phyloP scores from a whole-genome alignment of 441 rosid genomes.

The Populus trichocarpa region DNA sequence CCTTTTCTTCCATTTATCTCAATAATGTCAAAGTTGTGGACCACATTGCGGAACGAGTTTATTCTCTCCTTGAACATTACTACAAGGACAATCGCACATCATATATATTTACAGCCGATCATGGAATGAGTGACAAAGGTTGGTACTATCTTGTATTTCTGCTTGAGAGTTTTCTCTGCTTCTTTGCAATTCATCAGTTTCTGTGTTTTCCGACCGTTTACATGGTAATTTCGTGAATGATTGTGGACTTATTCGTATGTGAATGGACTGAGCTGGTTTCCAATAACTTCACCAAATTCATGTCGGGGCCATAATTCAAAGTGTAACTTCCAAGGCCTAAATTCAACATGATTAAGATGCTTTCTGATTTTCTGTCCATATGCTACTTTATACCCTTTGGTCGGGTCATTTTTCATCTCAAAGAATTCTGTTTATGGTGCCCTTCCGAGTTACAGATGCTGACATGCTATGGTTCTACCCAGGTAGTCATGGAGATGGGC shows the following conservation, averaged over 20 bases:
- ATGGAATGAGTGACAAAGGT: conserved; percentile 99
- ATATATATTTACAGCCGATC: conserved; percentile 92
- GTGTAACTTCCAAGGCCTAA: background rate
- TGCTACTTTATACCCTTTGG: background rate
- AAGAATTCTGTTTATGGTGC: conserved; percentile 1
- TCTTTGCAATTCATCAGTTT: conserved; percentile 3
- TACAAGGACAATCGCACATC: conserved; percentile 87
- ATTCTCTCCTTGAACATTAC: conserved; percentile 77
- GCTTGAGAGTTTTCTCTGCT: background rate
- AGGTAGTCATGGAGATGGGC: conserved; percentile 99
- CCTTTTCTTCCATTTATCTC: conserved; percentile 89
- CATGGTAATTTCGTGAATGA: background rate
- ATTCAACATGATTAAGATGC: conserved; percentile 6
- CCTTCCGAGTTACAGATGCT: conserved; percentile 2
- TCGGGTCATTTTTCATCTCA: conserved; percentile 5
- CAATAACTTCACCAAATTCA: conserved; percentile 2
- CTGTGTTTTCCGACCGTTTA: background rate
- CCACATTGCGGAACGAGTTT: conserved; percentile 73
- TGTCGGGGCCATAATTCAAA: background rate
- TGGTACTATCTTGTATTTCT: conserved; percentile 6
- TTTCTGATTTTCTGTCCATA: background rate
- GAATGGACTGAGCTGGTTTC: background rate
- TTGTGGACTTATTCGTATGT: background rate
- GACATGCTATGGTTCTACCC: conserved; percentile 21
- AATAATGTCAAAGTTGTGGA: conserved; percentile 97